Percentiles rank a stretch among this genome's conserved stretches.
These are phyloP conservation scores for Syncephalastrum contaminatum DNA, from an alignment of 371 early-diverging fungal species.

Conservation along the genomic window DNA sequence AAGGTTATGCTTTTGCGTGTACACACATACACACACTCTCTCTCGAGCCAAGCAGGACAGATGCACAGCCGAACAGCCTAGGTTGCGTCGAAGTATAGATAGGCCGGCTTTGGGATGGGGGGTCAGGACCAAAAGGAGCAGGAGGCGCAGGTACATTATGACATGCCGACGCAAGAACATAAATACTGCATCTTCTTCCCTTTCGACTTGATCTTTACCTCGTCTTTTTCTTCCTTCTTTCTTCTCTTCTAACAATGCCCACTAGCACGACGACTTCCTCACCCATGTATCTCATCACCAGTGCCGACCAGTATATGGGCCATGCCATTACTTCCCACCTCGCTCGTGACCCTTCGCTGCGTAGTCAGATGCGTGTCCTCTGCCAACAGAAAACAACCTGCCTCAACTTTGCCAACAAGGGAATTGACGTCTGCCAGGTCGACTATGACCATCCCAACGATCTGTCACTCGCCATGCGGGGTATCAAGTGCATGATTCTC, in stretches of 20 bases:
- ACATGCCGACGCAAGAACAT: conserved; percentile 2
- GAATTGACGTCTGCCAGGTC: conserved; percentile 35
- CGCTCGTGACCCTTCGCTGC: conserved; percentile 23
- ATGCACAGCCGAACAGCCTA: too few relatives aligned
- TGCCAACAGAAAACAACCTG: conserved; percentile 29
- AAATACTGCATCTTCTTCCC: conserved; percentile 7
- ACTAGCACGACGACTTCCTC: not conserved
- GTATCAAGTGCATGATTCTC: conserved; percentile 36
- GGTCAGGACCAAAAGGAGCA: too few relatives aligned
- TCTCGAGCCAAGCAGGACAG: too few relatives aligned
- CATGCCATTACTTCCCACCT: conserved; percentile 39
- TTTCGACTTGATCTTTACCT: conserved; percentile 5
- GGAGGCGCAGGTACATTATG: not conserved
- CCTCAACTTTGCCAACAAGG: conserved; percentile 26
- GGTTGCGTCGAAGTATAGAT: too few relatives aligned
- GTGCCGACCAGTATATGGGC: conserved; percentile 45
- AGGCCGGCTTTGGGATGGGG: too few relatives aligned
- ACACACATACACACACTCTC: too few relatives aligned
- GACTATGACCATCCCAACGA: conserved; percentile 37
- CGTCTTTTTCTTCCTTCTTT: conserved; percentile 7
- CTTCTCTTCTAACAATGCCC: not conserved
- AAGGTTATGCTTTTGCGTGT: too few relatives aligned
- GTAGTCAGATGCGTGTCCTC: conserved; percentile 26
- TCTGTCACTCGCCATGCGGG: conserved; percentile 33
- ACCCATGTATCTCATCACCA: conserved; percentile 38